Base-by-base conservation (phyloP, 805 yeast genomes). In the Metschnikowia reukaufii region DNA sequence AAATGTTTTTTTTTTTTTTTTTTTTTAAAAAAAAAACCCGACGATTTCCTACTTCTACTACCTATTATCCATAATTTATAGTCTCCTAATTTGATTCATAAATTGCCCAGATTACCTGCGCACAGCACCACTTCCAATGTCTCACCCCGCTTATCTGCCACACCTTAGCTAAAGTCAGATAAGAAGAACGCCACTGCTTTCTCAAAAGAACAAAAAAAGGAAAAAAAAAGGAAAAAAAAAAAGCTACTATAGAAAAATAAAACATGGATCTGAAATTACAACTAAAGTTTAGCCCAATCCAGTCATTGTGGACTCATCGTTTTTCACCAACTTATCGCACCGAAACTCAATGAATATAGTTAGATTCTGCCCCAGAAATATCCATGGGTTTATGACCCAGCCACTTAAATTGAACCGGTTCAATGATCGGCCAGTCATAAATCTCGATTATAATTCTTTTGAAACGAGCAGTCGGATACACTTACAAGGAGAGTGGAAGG, bases 231-330 rank as follows among this genome's bases (percentile, higher is more conserved):
- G 9, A 6, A 23, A 23, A 9, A 23, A n/a, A 12, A 38, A 13
- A 10, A 25, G 10, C 15, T 2, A 18, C 18, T 7, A 5, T 2
- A 32, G 6, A 21, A 21, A 20, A 31, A 32, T 18, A 12, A 34
- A 34, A 20, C n/a, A 39, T 39, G 32, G 30, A 39, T 36, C 35
- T 30, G 16, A 17, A 10, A 17, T 27, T 20, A 16, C 53, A 36
- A 12, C 52, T 63, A 18, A 73, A 67, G 44, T 80, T 71, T 56
- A 66, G 77, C 1, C 77, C 86, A 0, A 64, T 82, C 17, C 82
- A 79, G 47, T 84, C 96, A 2, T 86, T 62, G 83, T 87, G 18
- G 97, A 92, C 59, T 81, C 96, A 0, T 79, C 96, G 0, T 94
- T 94, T 64, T 94, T 92, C 69, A 83, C 85, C 35, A 78, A 78